These are phyloP conservation scores for Pseudozyma thailandica DNA, from an alignment of 1,284 basidiomycete genomes.

Conservation along the genomic window DNA sequence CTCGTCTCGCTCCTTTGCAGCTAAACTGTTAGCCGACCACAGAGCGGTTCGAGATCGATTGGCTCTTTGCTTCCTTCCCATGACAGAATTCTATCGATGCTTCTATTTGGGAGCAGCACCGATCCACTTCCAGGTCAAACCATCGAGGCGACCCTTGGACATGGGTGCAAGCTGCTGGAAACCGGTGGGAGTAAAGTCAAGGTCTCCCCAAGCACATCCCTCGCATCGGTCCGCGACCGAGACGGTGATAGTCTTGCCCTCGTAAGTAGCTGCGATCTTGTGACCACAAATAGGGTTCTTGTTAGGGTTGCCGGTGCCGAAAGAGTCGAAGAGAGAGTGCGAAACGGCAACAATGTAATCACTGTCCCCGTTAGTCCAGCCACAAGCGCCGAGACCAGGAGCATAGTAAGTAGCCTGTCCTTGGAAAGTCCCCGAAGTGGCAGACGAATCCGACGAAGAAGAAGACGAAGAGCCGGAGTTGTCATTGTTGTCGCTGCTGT, in stretches of 20 bases:
- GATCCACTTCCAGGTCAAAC: conserved; percentile 55
- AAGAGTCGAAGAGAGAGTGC: conserved; percentile 48
- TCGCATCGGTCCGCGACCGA: conserved; percentile 59
- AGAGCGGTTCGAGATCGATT: neutral
- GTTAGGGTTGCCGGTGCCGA: conserved; percentile 60
- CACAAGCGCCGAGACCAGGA: conserved; percentile 62
- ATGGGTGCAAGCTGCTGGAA: conserved; percentile 51
- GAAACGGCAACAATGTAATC: conserved; percentile 65
- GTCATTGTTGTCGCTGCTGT: conserved; percentile 6
- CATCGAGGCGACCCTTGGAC: conserved; percentile 45
- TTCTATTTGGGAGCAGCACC: conserved; percentile 21
- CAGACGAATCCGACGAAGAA: conserved; percentile 66
- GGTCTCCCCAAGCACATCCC: conserved; percentile 48
- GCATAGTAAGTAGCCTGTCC: conserved; percentile 64
- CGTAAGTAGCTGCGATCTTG: conserved; percentile 58
- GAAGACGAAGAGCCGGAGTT: conserved; percentile 61
- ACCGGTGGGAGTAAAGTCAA: conserved; percentile 57
- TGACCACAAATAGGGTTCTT: conserved; percentile 59
- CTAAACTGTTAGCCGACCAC: conserved; percentile 11
- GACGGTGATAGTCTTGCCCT: conserved; percentile 57
- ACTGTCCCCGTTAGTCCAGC: conserved; percentile 43
- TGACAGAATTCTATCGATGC: too few species aligned
- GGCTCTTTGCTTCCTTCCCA: neutral
- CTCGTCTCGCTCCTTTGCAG: neutral
- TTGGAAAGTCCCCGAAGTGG: conserved; percentile 58